Percentiles rank a stretch among this genome's conserved stretches.
Conservation (phyloP, 306 rosid genomes). For the Trichosanthes truncata region DNA sequence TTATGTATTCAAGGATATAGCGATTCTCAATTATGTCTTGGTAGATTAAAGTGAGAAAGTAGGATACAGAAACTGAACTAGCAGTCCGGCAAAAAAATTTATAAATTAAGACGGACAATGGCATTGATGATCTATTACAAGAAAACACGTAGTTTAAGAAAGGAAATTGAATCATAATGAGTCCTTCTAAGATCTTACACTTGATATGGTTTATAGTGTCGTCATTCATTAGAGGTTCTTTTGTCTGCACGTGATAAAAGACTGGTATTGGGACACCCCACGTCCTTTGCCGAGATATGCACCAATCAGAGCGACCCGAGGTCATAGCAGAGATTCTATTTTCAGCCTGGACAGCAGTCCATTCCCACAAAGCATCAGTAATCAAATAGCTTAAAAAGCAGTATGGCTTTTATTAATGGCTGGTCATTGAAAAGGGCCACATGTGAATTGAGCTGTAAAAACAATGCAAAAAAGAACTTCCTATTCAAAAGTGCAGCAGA, state of each 20-base stretch:
- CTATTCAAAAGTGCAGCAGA: neutral
- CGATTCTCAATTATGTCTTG: neutral
- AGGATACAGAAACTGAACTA: neutral
- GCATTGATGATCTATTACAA: neutral
- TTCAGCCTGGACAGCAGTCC: constrained; percentile 48
- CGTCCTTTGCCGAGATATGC: constrained; percentile 95
- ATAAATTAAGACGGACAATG: neutral
- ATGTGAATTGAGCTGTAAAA: neutral
- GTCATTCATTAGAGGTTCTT: constrained; percentile 92
- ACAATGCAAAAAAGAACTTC: neutral
- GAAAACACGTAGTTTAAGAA: neutral
- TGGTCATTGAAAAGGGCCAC: neutral
- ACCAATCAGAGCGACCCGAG: constrained; percentile 91
- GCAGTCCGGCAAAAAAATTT: neutral
- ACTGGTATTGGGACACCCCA: constrained; percentile 99
- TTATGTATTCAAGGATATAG: neutral
- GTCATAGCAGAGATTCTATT: constrained; percentile 96
- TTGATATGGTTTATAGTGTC: constrained; percentile 74
- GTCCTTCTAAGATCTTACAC: constrained; percentile 37
- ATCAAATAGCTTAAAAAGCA: neutral
- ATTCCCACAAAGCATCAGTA: neutral
- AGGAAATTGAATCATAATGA: neutral
- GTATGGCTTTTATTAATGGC: neutral
- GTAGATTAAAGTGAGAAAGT: neutral
- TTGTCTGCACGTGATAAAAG: constrained; percentile 69